These are phyloP conservation scores for Thuja plicata DNA, from an alignment of 83 land plant species.

Conservation along the genomic window DNA sequence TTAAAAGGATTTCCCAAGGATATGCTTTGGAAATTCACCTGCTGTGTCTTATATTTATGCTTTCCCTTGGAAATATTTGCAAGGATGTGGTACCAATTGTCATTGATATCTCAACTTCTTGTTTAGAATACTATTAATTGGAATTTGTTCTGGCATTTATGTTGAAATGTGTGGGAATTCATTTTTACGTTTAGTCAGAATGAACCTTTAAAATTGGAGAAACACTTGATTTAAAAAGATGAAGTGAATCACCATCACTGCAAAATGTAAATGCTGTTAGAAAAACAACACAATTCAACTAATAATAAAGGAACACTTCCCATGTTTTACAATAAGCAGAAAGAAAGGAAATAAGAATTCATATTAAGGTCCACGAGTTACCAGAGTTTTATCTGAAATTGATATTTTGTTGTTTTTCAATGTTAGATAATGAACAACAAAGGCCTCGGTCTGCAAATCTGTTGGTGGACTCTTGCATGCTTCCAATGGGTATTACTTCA, in stretches of 20 bases:
- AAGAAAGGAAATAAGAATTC: neutral
- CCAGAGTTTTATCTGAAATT: neutral
- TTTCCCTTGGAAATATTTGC: neutral
- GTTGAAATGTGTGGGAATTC: neutral
- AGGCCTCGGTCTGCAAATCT: neutral
- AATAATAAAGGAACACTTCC: neutral
- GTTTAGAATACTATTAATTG: neutral
- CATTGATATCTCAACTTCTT: neutral
- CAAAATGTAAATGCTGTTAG: neutral
- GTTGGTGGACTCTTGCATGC: neutral
- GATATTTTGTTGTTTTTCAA: neutral
- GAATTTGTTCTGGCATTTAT: neutral
- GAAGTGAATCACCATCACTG: neutral
- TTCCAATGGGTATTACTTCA: constrained; percentile 3
- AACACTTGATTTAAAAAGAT: neutral
- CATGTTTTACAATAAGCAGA: neutral
- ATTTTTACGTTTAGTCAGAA: neutral
- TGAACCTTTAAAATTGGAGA: neutral
- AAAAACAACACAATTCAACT: neutral
- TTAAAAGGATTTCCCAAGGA: neutral
- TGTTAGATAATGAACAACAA: neutral
- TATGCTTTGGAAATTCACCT: neutral
- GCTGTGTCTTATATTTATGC: neutral
- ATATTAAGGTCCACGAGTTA: neutral
- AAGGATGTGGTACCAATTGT: neutral